Base-by-base conservation (phyloP, 495 filamentous ascomycete genomes). In the Physcia stellaris region DNA sequence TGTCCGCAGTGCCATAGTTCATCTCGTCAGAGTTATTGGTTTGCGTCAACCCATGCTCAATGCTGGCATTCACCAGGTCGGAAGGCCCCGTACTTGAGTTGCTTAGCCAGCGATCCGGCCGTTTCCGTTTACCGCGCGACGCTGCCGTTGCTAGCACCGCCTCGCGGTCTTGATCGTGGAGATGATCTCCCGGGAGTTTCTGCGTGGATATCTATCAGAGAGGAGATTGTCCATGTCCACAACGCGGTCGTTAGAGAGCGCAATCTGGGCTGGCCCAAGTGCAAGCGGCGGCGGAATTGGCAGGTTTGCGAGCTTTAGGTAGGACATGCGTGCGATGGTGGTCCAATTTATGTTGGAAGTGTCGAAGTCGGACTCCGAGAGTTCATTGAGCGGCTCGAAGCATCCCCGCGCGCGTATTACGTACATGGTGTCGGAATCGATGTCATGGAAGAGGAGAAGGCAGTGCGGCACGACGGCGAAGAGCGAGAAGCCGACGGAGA, bases 241-340 rank as follows among this genome's bases (percentile, higher is more conserved):
- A n/a, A 41, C 13, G 7, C 19, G 5, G 4, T 30, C 42, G 13
- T 27, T 23, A 4, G 20, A 9, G 2, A 43, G 39, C 5, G 38
- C 37, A 4, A 45, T 16, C n/a, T 45, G 11, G 27, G 32, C 31
- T 4, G 15, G 3, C 3, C 7, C 39, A 19, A 45, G 3, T 10
- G 24, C 35, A 15, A 7, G 4, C 3, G 40, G 39, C n/a, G n/a
- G 2, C 2, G 26, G 4, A 28, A 52, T 41, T 1, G 39, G 10
- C 18, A 52, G 32, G 7, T 46, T 24, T 16, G 39, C 39, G 21
- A 58, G 41, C 7, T 40, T 31, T 27, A 46, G 44, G 6, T 46
- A 41, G 4, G 30, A 26, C n/a, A 58, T 56, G 6, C 41, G 47
- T 4, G 56, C 46, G 2, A 58, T 37, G 12, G 48, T 48, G 13